These are phyloP conservation scores for Tuber microsphaerosporum DNA, from an alignment of 495 filamentous ascomycete genomes.

Conservation along the genomic window DNA sequence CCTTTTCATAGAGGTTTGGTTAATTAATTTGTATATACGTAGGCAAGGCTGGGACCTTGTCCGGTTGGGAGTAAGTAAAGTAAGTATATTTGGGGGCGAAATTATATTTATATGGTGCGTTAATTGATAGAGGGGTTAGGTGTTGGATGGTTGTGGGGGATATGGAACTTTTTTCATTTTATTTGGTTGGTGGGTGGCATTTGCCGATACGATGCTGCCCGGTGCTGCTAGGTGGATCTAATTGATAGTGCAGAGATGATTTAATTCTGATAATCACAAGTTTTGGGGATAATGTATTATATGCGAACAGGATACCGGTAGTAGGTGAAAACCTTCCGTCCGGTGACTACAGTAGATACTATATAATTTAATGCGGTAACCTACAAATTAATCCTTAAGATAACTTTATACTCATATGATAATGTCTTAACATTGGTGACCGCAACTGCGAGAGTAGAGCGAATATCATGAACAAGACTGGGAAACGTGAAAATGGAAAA, in stretches of 20 bases:
- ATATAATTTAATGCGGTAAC: background rate
- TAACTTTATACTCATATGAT: too few species aligned
- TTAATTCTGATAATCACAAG: background rate
- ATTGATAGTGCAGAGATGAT: background rate
- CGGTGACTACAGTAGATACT: background rate
- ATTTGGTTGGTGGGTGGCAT: background rate
- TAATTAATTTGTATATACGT: constrained; percentile 8
- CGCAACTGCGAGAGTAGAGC: too few species aligned
- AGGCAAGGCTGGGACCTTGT: background rate
- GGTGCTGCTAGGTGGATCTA: background rate
- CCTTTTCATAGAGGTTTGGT: background rate
- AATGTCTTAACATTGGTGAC: too few species aligned
- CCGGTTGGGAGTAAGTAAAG: too few species aligned
- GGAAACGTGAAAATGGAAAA: too few species aligned
- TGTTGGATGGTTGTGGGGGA: background rate
- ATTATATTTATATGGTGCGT: background rate
- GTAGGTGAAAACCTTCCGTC: background rate
- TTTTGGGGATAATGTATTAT: background rate
- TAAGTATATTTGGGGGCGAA: background rate
- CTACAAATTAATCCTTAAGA: too few species aligned
- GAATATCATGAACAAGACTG: background rate
- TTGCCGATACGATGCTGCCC: background rate
- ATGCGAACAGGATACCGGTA: background rate
- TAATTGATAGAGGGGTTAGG: background rate
- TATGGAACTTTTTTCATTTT: background rate